Conservation (phyloP, 768 basidiomycete genomes). For the Auriscalpium orientale region DNA sequence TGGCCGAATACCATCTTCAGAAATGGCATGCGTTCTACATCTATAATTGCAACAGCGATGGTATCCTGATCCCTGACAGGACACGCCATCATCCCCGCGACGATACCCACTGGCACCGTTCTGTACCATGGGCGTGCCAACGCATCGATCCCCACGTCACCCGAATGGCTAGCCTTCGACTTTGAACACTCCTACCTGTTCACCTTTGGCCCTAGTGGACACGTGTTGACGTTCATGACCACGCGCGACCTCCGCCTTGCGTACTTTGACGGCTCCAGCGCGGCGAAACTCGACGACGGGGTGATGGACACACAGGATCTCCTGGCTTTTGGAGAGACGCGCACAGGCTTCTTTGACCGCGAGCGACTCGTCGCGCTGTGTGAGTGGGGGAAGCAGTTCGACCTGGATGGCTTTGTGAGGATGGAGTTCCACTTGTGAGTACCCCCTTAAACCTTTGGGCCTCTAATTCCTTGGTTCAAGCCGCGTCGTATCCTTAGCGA, state of each 20-base stretch:
- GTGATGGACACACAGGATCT: neutral
- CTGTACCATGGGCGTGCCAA: constrained; percentile 26
- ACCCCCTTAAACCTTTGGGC: neutral
- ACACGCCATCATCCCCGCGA: constrained; percentile 27
- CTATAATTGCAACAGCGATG: neutral
- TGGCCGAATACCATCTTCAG: constrained; percentile 30
- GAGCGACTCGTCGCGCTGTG: constrained; percentile 33
- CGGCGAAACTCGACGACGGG: constrained; percentile 15
- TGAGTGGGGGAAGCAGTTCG: constrained; percentile 33
- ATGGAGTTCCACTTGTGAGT: constrained; percentile 9
- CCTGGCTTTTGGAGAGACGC: neutral
- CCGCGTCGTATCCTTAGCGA: constrained; percentile 7
- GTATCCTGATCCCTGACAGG: constrained; percentile 10
- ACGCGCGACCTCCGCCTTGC: constrained; percentile 23
- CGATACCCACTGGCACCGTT: constrained; percentile 27
- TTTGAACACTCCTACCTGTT: constrained; percentile 33
- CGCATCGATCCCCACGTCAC: constrained; percentile 20
- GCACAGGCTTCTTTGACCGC: constrained; percentile 19
- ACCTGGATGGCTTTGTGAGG: constrained; percentile 43
- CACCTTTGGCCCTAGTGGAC: constrained; percentile 16
- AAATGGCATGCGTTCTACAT: constrained; percentile 19
- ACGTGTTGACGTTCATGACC: constrained; percentile 11
- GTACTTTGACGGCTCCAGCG: constrained; percentile 27
- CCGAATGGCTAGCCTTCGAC: constrained; percentile 28
- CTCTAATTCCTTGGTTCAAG: constrained; percentile 17